Base-by-base conservation (phyloP, 331 rosid species). In the Quercus tomentella region DNA sequence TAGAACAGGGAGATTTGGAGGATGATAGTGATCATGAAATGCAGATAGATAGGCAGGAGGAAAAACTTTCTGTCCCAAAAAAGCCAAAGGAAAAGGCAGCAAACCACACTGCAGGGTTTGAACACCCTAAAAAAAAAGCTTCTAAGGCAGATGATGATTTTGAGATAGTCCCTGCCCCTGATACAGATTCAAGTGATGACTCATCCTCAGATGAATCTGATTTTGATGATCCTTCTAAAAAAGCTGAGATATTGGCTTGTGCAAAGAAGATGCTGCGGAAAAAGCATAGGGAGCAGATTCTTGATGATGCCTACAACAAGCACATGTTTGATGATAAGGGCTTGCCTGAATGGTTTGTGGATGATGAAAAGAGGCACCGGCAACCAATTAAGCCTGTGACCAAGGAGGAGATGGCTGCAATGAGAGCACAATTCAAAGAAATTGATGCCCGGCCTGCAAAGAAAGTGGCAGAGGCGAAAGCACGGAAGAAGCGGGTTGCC, bases 401-500 rank as follows among this genome's bases (percentile, higher is more conserved):
- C 52, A 93, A 90, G 86, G 99, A 90, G 72, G 98, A 95, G 84
- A 7, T 89, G 52, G 86, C 73, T 18, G 99, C 99, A 51, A 95
- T 95, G 88, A 93, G 20, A 79, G 99, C 94, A 4, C 99, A 93
- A 30, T 95, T 90, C 25, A 95, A 91, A 80, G 97, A 89, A 45
- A 73, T 95, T 14, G 87, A 95, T 83, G 93, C 99, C 72, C 88
- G 99, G 35, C 96, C 99, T 17, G 92, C 93, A 95, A 94, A 94
- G 83, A 94, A 94, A 88, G 97, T 95, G 9, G 98, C 96, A 0
- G 84, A 95, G 87, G 97, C 99, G n/a, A 95, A 90, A 84, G 98
- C 97, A 4, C 80, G 99, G 51, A 95, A 93, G 89, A 95, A 95
- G 77, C 97, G 92, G 11, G 91, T 25, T 77, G 93, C 94, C 56